These are phyloP conservation scores for Colletotrichum brevisporum DNA, from an alignment of 2,329 filamentous ascomycete genomes.

Conservation along the genomic window DNA sequence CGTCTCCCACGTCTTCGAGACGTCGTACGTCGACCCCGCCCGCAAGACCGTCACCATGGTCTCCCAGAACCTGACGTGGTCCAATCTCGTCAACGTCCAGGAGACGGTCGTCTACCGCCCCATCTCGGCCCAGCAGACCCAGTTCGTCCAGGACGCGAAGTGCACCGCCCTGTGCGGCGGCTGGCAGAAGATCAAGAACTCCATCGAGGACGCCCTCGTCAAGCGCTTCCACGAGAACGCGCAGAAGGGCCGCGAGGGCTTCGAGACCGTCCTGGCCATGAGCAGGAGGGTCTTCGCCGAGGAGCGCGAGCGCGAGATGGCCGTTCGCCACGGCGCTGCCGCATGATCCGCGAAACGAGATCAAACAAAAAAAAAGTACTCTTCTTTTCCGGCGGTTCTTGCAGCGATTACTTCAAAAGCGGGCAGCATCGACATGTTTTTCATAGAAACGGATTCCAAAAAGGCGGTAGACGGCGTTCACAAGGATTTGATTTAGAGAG, in stretches of 20 bases:
- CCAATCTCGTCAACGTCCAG: conserved; percentile 89
- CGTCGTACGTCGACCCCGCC: conserved; percentile 90
- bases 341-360: conserved; percentile 1
- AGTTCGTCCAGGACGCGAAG: conserved; percentile 90
- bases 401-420: conserved; percentile 33
- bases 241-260: conserved; percentile 89
- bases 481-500: conserved; percentile 2
- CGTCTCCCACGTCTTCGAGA: conserved; percentile 92
- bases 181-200: conserved; percentile 97
- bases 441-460: conserved; percentile 8
- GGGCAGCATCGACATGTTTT: conserved; percentile 25
- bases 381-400: conserved; percentile 7
- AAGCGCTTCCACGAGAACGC: conserved; percentile 94
- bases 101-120: conserved; percentile 93
- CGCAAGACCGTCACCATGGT: conserved; percentile 95
- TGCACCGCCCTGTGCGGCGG: conserved; percentile 96
- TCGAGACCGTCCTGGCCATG: conserved; percentile 95
- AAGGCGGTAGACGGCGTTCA: conserved; percentile 35
- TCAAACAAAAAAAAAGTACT: too few relatives aligned
- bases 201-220: conserved; percentile 92
- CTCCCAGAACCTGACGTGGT: conserved; percentile 93
- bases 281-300: conserved; percentile 92
- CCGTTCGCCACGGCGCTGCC: conserved; percentile 31
- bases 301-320: conserved; percentile 77
- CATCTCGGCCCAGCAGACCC: conserved; percentile 71